Evolutionary conservation across 2,329 filamentous ascomycete genomes (phyloP).

Genomic region (Aspergillus ochraceus): DNA sequence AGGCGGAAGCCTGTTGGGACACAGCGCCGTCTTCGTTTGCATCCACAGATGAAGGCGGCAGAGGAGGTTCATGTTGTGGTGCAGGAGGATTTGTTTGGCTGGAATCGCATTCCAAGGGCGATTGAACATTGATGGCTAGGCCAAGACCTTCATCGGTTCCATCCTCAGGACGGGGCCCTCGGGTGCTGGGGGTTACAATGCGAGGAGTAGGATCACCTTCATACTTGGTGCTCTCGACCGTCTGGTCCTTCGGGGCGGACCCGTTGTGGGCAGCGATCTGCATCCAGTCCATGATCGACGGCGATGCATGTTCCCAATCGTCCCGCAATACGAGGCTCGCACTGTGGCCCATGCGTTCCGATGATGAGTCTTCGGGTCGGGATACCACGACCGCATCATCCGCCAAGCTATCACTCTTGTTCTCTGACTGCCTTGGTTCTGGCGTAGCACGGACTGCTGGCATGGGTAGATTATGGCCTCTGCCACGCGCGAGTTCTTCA

Average conservation of each 20-base stretch:
- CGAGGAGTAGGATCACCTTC: slow-evolving; percentile 30
- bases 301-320: slow-evolving; percentile 51
- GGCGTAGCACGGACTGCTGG: slow-evolving; percentile 22
- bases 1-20: neutral
- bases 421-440: slow-evolving; percentile 20
- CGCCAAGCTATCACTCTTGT: slow-evolving; percentile 27
- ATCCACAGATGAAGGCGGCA: slow-evolving; percentile 8
- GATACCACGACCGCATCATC: slow-evolving; percentile 40
- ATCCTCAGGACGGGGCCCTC: slow-evolving; percentile 21
- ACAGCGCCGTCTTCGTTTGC: slow-evolving; percentile 11
- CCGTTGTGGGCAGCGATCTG: slow-evolving; percentile 44
- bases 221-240: slow-evolving; percentile 9
- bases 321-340: slow-evolving; percentile 47
- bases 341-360: slow-evolving; percentile 30
- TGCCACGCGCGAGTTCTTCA: slow-evolving; percentile 45
- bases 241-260: slow-evolving; percentile 37
- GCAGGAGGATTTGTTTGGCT: slow-evolving; percentile 31
- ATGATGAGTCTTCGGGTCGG: slow-evolving; percentile 29
- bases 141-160: slow-evolving; percentile 41
- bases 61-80: slow-evolving; percentile 29
- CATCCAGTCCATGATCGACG: slow-evolving; percentile 52
- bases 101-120: slow-evolving; percentile 28
- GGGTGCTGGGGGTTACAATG: slow-evolving; percentile 15
- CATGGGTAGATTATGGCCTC: slow-evolving; percentile 24
- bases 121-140: slow-evolving; percentile 44